phyloP scores from a whole-genome alignment of 768 basidiomycete species.

The Gymnopilus dilepis region DNA sequence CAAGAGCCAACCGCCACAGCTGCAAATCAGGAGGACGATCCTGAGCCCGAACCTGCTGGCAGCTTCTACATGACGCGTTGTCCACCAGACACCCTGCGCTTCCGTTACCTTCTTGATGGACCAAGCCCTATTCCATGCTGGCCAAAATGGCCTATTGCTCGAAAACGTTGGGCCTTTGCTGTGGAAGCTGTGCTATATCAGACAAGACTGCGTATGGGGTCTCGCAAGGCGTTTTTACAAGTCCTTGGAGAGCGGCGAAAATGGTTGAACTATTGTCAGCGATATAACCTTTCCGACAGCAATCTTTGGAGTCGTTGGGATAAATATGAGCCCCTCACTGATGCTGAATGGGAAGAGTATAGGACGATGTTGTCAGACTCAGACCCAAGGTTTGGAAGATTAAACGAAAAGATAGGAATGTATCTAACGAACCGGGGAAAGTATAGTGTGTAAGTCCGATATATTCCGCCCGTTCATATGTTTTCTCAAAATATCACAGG shows the following conservation, averaged over 20 bases:
- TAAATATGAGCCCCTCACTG: constrained; percentile 3
- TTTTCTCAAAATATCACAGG: no score
- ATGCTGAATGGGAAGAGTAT: constrained; percentile 11
- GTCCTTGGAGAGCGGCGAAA: constrained; percentile 8
- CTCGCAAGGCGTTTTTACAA: constrained; percentile 6
- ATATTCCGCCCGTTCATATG: not conserved
- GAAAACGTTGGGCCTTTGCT: constrained; percentile 22
- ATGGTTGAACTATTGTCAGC: constrained; percentile 13
- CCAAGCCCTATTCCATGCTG: constrained; percentile 2
- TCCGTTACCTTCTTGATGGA: constrained; percentile 15
- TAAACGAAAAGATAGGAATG: constrained; percentile 6
- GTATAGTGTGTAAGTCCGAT: not conserved
- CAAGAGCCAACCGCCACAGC: not conserved
- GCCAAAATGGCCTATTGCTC: not conserved
- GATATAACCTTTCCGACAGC: not conserved
- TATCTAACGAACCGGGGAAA: constrained; percentile 6
- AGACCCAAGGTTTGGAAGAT: constrained; percentile 1
- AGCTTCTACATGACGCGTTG: constrained; percentile 15
- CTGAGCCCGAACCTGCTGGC: not conserved
- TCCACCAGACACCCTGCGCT: constrained; percentile 11
- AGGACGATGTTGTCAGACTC: not conserved
- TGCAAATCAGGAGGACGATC: no score
- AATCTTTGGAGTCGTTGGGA: not conserved
- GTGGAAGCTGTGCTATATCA: constrained; percentile 14
- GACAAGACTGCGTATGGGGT: constrained; percentile 5